Percentiles rank a stretch among this genome's conserved stretches.
Conservation (phyloP, 2,329 filamentous ascomycete species). For the Cladobotryum protrusum region DNA sequence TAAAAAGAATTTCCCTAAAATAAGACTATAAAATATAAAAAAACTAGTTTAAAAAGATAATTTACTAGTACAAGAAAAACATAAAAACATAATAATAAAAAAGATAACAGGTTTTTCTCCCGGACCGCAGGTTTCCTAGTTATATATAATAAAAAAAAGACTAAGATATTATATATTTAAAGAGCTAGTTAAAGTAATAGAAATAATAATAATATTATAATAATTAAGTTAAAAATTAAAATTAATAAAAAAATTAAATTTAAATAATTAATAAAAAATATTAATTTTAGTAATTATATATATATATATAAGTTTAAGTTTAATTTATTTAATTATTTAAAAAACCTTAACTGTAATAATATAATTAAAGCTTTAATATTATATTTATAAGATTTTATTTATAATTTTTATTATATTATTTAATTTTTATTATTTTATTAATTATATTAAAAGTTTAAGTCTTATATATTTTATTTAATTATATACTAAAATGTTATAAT, state of each 20-base stretch:
- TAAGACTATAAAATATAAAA: no score
- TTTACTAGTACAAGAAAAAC: no score
- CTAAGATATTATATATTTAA: background rate
- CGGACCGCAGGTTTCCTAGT: no score
- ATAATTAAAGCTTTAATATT: background rate
- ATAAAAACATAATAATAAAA: background rate
- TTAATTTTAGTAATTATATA: background rate
- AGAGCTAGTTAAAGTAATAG: no score
- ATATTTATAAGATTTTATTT: background rate
- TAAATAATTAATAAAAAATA: background rate
- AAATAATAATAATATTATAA: no score
- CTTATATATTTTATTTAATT: background rate
- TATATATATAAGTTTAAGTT: background rate
- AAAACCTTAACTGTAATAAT: no score
- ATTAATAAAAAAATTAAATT: no score
- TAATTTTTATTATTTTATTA: background rate
- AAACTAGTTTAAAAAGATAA: background rate
- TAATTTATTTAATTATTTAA: background rate
- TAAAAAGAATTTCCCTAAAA: background rate
- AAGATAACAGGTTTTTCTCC: background rate
- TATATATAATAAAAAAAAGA: background rate
- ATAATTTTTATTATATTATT: background rate
- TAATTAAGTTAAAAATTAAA: no score
- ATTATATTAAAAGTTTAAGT: background rate
- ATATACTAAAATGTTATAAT: background rate